phyloP scores from a whole-genome alignment of 805 yeast species.

The Spathaspora sp. region DNA sequence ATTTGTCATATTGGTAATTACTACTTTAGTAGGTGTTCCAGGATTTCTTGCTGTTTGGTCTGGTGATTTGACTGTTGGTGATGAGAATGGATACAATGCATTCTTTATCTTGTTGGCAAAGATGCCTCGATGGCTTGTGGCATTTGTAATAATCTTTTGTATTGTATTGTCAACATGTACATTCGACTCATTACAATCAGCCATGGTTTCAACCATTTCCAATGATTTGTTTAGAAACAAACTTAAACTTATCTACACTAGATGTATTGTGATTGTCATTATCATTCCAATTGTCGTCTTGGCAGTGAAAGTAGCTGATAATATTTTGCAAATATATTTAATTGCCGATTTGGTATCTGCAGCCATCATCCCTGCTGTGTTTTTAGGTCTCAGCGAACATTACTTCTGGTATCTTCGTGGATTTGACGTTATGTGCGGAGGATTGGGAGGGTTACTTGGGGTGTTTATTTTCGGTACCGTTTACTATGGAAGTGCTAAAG shows the following conservation, averaged over 20 bases:
- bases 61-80: conserved; percentile 53
- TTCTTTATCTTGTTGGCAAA: conserved; percentile 66
- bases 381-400: conserved; percentile 67
- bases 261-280: conserved; percentile 66
- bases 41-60: conserved; percentile 93
- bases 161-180: conserved; percentile 81
- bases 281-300: conserved; percentile 88
- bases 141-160: conserved; percentile 73
- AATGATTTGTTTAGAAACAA: conserved; percentile 87
- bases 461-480: conserved; percentile 83
- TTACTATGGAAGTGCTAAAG: conserved; percentile 66
- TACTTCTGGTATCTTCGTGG: conserved; percentile 69
- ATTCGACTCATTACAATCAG: conserved; percentile 84
- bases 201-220: conserved; percentile 82
- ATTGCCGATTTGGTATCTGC: conserved; percentile 90
- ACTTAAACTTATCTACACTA: conserved; percentile 59
- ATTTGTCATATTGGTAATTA: conserved; percentile 56
- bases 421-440: conserved; percentile 78
- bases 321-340: conserved; percentile 80
- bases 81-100: conserved; percentile 60
- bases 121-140: conserved; percentile 85
- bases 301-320: conserved; percentile 76
- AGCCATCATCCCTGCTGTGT: conserved; percentile 77
- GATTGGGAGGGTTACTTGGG: conserved; percentile 74
- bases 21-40: conserved; percentile 72